A percentile compares a stretch with the other conserved stretches of the same genome.
These are phyloP conservation scores for Tephrocybe rancida DNA, from an alignment of 768 basidiomycete species.

Conservation along the genomic window DNA sequence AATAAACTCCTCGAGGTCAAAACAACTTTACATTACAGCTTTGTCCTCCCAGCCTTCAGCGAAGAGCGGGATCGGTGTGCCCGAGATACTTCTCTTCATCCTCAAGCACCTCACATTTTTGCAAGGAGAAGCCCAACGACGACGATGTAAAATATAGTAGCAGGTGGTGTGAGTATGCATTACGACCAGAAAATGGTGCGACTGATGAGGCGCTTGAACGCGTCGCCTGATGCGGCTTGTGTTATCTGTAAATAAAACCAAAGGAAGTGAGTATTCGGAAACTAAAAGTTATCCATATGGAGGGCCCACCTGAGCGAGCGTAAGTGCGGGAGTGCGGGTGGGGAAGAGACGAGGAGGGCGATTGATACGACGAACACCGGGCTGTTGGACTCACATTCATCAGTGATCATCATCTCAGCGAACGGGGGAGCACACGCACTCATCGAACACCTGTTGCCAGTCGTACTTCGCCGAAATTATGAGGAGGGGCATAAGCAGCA, in stretches of 20 bases:
- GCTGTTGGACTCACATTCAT: constrained; percentile 37
- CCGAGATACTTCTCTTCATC: neutral
- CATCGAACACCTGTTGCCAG: constrained; percentile 66
- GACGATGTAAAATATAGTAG: constrained; percentile 78
- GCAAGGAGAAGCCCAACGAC: constrained; percentile 70
- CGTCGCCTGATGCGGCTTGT: constrained; percentile 79
- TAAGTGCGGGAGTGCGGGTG: constrained; percentile 74
- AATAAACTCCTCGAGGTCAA: no score
- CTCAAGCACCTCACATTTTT: constrained; percentile 39
- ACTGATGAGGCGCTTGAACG: constrained; percentile 89
- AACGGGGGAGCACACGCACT: constrained; percentile 51
- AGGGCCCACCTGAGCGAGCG: constrained; percentile 54
- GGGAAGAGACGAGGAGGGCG: constrained; percentile 79
- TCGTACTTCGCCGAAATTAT: constrained; percentile 60
- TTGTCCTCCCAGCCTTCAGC: no score
- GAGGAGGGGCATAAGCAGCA: constrained; percentile 78
- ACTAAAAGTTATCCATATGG: neutral
- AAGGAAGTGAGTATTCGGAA: neutral
- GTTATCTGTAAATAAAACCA: constrained; percentile 55
- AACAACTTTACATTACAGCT: no score
- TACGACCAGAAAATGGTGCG: constrained; percentile 95
- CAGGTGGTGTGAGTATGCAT: constrained; percentile 83
- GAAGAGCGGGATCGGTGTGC: neutral
- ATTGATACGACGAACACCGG: constrained; percentile 88
- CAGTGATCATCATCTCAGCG: constrained; percentile 3